Base-by-base conservation (phyloP, 169 alveolate species). In the Plasmodium sp. region DNA sequence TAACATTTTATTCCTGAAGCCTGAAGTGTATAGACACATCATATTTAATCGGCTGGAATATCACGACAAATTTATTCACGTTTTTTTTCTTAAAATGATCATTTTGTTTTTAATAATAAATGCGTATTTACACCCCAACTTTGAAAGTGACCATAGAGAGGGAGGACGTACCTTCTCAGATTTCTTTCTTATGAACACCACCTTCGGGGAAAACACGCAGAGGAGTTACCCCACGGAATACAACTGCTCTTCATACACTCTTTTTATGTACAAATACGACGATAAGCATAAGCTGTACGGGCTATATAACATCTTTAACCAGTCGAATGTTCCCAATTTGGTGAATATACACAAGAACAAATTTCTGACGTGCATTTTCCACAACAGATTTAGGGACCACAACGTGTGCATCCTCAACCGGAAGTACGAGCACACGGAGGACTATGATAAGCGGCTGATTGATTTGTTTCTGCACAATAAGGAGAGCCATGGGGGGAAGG, bases 11-110 rank as follows among this genome's bases (percentile, higher is more conserved):
- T 88, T 88, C 39, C 54, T 88, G n/a, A 88, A 81, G 48, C 94
- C 94, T 3, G 91, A 88, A 81, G 82, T 88, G 39, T 88, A 88
- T 88, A 88, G 94, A 79, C 94, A 88, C 72, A 88, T 88, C 27
- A 73, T 88, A 58, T 88, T 80, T 67, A 88, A 88, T 80, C 67
- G 94, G 16, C 73, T 88, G 51, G 27, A 88, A 43, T 88, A 88
- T 79, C 88, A 81, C 39, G 94, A 88, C 43, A 88, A 62, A 58
- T 77, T 56, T 80, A 88, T 88, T 58, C 86, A 88, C 51, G 43
- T n/a, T 22, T 88, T 88, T 80, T 88, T 88, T 54, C 73, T 88
- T 3, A 88, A 88, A 36, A 88, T 88, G 56, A 88, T 88, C 3
- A 34, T 88, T 45, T 18, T 88, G 36, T 88, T 88, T 88, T 80